Base-by-base conservation (phyloP, 2,329 filamentous ascomycete genomes). In the Trichoderma oligosporum region DNA sequence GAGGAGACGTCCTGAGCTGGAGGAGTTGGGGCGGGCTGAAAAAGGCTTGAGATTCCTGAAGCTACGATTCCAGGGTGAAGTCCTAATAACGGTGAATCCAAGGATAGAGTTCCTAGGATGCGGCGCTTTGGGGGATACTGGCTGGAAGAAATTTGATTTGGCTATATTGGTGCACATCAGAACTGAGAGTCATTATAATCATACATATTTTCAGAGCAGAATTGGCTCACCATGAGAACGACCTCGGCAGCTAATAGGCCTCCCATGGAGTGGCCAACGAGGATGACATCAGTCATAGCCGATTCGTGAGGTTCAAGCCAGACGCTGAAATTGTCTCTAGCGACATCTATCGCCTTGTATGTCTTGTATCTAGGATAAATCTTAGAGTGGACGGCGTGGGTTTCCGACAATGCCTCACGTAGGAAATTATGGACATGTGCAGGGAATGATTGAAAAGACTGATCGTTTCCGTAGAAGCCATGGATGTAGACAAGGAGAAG, bases 261-360 rank as follows among this genome's bases (percentile, higher is more conserved):
- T 14, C 92, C 92, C 84, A 97, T 93, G 39, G 89, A 95, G 70
- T 96, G 92, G 1, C 92, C 91, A 2, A 96, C 76, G 3, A 97
- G 78, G 18, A 97, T 78, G 2, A 95, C 79, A 74, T 97, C 92
- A 1, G 90, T 91, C 18, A 77, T 81, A 4, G 79, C 74, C 25
- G 82, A 82, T 70, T 93, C 87, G 65, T 95, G 89, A 6, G 90
- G 90, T 58, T 81, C 77, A 27, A 96, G 76, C 90, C 92, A 97
- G 62, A 73, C 76, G 67, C 89, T 93, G 68, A 96, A 95, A 67
- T 90, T 88, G 67, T 95, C 87, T 58, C 87, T 80, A 2, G 90
- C 91, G 64, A 89, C 80, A 18, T 85, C 79, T 55, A 92, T 84
- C 35, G 84, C 79, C 64, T 84, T 83, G 65, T 88, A 87, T 0